Conservation (phyloP, 768 basidiomycete genomes). For the Termitomyces sp. region DNA sequence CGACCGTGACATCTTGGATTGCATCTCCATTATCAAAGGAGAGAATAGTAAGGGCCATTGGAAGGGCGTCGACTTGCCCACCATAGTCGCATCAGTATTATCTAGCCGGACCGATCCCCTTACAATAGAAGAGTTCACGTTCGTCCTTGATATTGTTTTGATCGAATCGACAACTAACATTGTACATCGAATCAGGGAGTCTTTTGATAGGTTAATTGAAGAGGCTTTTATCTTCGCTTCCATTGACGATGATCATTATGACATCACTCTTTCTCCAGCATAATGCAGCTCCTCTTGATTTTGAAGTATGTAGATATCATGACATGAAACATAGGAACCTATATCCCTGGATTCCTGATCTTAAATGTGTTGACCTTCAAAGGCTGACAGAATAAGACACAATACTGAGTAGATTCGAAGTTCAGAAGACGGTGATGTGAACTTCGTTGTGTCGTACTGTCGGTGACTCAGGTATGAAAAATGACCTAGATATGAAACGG, state of each 20-base stretch:
- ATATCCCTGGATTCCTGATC: background rate
- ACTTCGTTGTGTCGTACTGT: no score
- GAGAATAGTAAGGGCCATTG: background rate
- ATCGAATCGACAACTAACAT: background rate
- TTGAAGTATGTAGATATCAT: background rate
- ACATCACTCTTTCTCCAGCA: background rate
- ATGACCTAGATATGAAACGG: no score
- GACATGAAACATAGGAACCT: background rate
- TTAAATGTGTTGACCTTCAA: background rate
- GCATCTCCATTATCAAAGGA: background rate
- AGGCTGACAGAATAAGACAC: background rate
- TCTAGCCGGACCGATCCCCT: background rate
- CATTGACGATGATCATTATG: background rate
- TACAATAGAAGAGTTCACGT: background rate
- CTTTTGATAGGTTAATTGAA: background rate
- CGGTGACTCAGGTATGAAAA: no score
- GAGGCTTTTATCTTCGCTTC: conserved; percentile 1
- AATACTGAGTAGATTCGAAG: no score
- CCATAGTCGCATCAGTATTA: background rate
- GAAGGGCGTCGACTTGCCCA: background rate
- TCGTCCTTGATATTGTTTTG: background rate
- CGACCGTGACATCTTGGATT: background rate
- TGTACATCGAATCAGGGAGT: background rate
- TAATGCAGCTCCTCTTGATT: background rate
- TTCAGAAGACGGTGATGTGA: no score